Percentiles rank a stretch among this genome's conserved stretches.
Conservation (phyloP, 257 asterid species). For the Rhazya stricta region DNA sequence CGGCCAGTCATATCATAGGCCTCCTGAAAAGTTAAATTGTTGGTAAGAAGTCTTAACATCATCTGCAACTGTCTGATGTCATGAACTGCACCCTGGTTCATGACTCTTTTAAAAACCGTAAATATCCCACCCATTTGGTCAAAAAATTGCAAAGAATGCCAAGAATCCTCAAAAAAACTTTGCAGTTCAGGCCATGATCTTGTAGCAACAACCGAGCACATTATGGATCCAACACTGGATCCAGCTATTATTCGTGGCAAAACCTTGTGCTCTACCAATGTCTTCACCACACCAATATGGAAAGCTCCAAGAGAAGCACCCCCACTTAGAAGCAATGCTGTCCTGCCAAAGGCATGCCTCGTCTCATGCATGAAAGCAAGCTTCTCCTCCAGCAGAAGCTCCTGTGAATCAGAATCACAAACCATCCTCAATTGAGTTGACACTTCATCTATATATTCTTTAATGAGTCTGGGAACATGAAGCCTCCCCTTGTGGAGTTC, state of each 20-base stretch:
- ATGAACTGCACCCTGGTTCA: conserved; percentile 83
- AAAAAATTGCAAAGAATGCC: conserved; percentile 81
- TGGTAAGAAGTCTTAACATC: conserved; percentile 75
- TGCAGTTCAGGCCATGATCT: conserved; percentile 97
- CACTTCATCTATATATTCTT: conserved; percentile 89
- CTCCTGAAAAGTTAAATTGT: conserved; percentile 90
- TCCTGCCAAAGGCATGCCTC: conserved; percentile 92
- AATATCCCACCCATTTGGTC: conserved; percentile 87
- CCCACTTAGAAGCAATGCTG: conserved; percentile 88
- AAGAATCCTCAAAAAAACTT: conserved; percentile 84
- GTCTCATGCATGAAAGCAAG: conserved; percentile 97
- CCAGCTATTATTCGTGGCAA: conserved; percentile 93
- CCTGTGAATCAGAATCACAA: conserved; percentile 82
- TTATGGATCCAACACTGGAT: conserved; percentile 89
- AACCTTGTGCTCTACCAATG: conserved; percentile 84
- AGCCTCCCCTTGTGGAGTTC: conserved; percentile 90
- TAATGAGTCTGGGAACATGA: conserved; percentile 81
- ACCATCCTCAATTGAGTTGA: conserved; percentile 86
- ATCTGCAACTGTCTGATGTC: conserved; percentile 84
- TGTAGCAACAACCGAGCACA: conserved; percentile 84
- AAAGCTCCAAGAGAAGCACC: conserved; percentile 96
- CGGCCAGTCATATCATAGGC: conserved; percentile 98
- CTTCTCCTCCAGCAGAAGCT: conserved; percentile 85
- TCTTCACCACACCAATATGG: conserved; percentile 87
- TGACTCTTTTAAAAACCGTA: conserved; percentile 69